These are phyloP conservation scores for Volvox carteri DNA, from an alignment of 163 green algal genomes.

Conservation along the genomic window DNA sequence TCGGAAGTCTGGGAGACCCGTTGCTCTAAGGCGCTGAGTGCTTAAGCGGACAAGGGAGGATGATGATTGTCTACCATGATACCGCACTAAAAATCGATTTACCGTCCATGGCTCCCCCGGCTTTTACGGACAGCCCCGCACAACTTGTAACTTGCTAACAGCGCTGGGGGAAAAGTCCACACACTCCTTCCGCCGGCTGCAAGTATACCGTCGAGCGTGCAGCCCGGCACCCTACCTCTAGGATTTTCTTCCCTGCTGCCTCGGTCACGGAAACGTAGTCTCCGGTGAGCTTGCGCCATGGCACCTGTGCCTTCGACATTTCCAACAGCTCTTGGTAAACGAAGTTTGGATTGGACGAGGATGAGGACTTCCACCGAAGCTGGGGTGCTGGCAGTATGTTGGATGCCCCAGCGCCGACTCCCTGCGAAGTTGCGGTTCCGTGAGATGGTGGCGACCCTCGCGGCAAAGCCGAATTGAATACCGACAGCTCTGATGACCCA, in stretches of 20 bases:
- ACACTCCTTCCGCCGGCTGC: no score
- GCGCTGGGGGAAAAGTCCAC: no score
- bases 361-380: background rate
- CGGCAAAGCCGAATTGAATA: background rate
- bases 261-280: constrained; percentile 54
- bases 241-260: constrained; percentile 55
- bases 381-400: background rate
- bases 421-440: background rate
- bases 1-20: no score
- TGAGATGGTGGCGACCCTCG: background rate
- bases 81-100: no score
- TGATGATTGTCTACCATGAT: no score
- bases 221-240: constrained; percentile 51
- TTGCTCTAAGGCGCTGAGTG: no score
- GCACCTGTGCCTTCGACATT: constrained; percentile 37
- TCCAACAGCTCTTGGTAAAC: constrained; percentile 56
- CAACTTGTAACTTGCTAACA: no score
- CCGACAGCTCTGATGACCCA: background rate
- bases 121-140: no score
- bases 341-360: constrained; percentile 11
- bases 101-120: no score
- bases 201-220: no score
- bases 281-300: constrained; percentile 60
- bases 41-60: no score
- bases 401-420: background rate